These are phyloP conservation scores for Craspedostauros australis DNA, from an alignment of 108 stramenopile species.

Conservation along the genomic window DNA sequence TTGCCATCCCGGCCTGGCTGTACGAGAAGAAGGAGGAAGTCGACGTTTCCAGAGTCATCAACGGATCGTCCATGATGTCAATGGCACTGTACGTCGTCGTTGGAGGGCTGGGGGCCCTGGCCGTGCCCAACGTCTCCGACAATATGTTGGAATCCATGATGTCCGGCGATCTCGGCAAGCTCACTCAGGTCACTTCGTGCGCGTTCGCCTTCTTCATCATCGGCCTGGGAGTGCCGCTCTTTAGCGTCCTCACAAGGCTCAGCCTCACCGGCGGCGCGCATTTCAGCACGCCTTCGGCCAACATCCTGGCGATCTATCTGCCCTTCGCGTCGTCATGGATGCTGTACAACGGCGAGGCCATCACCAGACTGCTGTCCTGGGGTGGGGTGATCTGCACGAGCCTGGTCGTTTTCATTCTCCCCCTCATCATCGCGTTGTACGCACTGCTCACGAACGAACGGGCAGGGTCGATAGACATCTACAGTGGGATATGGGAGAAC, in stretches of 20 bases:
- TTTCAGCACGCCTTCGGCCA: constrained; percentile 17
- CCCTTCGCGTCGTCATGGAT: constrained; percentile 57
- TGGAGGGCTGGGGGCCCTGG: constrained; percentile 50
- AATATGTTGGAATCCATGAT: constrained; percentile 63
- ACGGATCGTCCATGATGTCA: constrained; percentile 32
- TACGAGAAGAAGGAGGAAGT: constrained; percentile 57
- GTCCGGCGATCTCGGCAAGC: constrained; percentile 45
- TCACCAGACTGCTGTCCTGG: constrained; percentile 42
- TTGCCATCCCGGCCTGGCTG: constrained; percentile 76
- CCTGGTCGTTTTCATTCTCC: constrained; percentile 58
- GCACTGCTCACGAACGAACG: constrained; percentile 17
- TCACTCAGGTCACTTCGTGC: constrained; percentile 37
- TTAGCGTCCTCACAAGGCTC: constrained; percentile 49
- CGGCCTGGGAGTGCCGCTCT: constrained; percentile 66
- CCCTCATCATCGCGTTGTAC: constrained; percentile 42
- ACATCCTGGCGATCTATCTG: constrained; percentile 46
- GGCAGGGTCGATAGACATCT: constrained; percentile 31
- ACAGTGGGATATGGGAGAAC: constrained; percentile 10
- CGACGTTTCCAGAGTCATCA: constrained; percentile 33
- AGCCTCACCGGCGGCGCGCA: constrained; percentile 41
- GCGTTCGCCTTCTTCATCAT: constrained; percentile 72
- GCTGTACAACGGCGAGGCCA: constrained; percentile 39
- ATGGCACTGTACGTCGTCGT: constrained; percentile 47
- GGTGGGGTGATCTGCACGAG: constrained; percentile 57
- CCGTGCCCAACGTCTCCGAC: constrained; percentile 49